phyloP scores from a whole-genome alignment of 1,284 basidiomycete species.

The Ceratobasidium sp. region DNA sequence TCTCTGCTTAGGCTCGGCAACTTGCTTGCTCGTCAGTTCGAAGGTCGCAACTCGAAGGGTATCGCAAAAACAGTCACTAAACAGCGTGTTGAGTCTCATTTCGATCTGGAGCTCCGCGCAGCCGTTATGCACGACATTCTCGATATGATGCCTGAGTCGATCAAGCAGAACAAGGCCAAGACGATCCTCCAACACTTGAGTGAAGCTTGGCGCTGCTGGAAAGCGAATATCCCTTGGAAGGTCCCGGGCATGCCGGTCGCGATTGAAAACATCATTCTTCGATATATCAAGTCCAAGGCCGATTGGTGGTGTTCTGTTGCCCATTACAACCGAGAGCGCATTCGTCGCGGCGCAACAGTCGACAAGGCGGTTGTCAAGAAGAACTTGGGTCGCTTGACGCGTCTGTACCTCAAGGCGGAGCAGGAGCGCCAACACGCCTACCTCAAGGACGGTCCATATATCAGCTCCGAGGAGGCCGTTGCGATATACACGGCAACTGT shows the following conservation, averaged over 20 bases:
- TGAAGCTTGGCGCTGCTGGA: slow-evolving; percentile 99
- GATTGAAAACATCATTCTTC: slow-evolving; percentile 98
- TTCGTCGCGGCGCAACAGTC: slow-evolving; percentile 95
- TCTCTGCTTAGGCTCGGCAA: slow-evolving; percentile 82
- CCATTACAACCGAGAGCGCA: slow-evolving; percentile 94
- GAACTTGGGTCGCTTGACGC: slow-evolving; percentile 89
- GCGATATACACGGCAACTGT: slow-evolving; percentile 97
- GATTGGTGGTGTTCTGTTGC: slow-evolving; percentile 99
- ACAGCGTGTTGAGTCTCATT: slow-evolving; percentile 98
- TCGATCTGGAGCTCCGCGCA: slow-evolving; percentile 95
- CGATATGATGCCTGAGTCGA: slow-evolving; percentile 99
- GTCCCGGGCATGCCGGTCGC: slow-evolving; percentile 97
- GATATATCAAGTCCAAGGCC: slow-evolving; percentile 99
- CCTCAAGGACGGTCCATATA: slow-evolving; percentile 96
- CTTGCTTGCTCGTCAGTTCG: slow-evolving; percentile 96
- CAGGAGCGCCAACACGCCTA: slow-evolving; percentile 97
- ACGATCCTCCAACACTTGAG: slow-evolving; percentile 97
- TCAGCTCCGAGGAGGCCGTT: slow-evolving; percentile 96
- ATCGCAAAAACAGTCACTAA: slow-evolving; percentile 97
- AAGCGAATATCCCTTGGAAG: slow-evolving; percentile 99
- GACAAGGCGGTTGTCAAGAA: slow-evolving; percentile 99
- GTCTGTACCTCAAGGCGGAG: slow-evolving; percentile 96
- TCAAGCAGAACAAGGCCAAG: slow-evolving; percentile 99
- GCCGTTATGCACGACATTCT: slow-evolving; percentile 99
- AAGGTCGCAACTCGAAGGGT: slow-evolving; percentile 96